Evolutionary conservation across 768 basidiomycete genomes (phyloP).

Genomic region (Tricholoma flavovirens): DNA sequence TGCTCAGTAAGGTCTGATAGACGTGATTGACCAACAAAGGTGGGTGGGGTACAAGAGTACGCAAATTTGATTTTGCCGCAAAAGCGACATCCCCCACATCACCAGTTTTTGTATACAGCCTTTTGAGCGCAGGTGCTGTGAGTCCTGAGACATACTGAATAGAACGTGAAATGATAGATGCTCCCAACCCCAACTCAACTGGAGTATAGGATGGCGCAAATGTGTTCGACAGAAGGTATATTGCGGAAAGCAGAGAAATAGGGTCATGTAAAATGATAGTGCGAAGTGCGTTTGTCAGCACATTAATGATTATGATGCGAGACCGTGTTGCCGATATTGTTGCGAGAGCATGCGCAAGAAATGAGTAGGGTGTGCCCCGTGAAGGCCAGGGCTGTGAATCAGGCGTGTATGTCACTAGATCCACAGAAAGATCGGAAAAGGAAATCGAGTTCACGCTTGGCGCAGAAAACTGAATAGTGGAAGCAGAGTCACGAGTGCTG

Average conservation of each 20-base stretch:
- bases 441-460: neutral
- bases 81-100: constrained; percentile 90
- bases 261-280: constrained; percentile 62
- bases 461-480: neutral
- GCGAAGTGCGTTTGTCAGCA: constrained; percentile 69
- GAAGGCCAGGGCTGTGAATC: constrained; percentile 39
- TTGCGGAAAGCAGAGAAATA: constrained; percentile 61
- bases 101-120: constrained; percentile 66
- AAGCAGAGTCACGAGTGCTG: neutral
- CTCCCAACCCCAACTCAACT: constrained; percentile 65
- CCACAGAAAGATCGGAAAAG: constrained; percentile 34
- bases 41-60: constrained; percentile 70
- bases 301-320: constrained; percentile 62
- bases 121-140: constrained; percentile 48
- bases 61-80: constrained; percentile 69
- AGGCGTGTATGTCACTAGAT: constrained; percentile 43
- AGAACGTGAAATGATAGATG: constrained; percentile 60
- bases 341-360: constrained; percentile 60
- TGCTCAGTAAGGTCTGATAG: constrained; percentile 61
- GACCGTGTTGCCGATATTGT: constrained; percentile 64
- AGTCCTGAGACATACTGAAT: constrained; percentile 72
- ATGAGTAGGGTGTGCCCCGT: constrained; percentile 56
- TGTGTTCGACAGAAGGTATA: constrained; percentile 81
- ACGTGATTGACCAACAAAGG: constrained; percentile 60
- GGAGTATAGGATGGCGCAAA: constrained; percentile 70